These are phyloP conservation scores for Aspergillaceae sp. DNA, from an alignment of 2,329 filamentous ascomycete species.

Conservation along the genomic window DNA sequence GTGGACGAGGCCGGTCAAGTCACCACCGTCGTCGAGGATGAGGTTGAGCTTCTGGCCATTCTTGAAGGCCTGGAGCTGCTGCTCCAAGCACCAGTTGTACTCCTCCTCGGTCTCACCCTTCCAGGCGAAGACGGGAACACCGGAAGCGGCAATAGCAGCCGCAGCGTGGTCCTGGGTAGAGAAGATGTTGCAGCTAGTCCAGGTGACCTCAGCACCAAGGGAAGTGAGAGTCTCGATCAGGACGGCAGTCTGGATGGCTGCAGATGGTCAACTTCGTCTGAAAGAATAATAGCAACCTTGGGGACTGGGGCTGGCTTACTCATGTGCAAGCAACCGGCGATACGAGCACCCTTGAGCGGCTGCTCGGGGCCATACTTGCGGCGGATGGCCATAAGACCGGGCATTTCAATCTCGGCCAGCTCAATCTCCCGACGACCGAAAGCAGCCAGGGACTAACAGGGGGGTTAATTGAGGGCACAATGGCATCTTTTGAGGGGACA, in stretches of 20 bases:
- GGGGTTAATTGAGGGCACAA: constrained; percentile 7
- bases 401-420: constrained; percentile 93
- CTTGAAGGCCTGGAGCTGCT: constrained; percentile 96
- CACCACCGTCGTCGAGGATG: constrained; percentile 97
- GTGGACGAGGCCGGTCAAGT: constrained; percentile 93
- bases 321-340: constrained; percentile 98
- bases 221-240: constrained; percentile 94
- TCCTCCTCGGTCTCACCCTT: constrained; percentile 98
- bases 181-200: constrained; percentile 99
- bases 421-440: constrained; percentile 99
- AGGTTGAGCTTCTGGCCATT: constrained; percentile 94
- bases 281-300: not conserved
- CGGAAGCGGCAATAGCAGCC: constrained; percentile 87
- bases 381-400: constrained; percentile 92
- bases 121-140: constrained; percentile 80
- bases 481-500: not conserved
- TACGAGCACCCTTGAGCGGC: constrained; percentile 87
- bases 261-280: constrained; percentile 6
- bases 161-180: constrained; percentile 98
- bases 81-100: constrained; percentile 99
- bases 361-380: constrained; percentile 85
- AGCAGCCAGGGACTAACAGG: constrained; percentile 66
- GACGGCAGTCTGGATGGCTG: constrained; percentile 95
- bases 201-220: constrained; percentile 96
- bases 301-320: constrained; percentile 44